Base-by-base conservation (phyloP, 805 yeast species). In the Aciculoconidium aculeatum region DNA sequence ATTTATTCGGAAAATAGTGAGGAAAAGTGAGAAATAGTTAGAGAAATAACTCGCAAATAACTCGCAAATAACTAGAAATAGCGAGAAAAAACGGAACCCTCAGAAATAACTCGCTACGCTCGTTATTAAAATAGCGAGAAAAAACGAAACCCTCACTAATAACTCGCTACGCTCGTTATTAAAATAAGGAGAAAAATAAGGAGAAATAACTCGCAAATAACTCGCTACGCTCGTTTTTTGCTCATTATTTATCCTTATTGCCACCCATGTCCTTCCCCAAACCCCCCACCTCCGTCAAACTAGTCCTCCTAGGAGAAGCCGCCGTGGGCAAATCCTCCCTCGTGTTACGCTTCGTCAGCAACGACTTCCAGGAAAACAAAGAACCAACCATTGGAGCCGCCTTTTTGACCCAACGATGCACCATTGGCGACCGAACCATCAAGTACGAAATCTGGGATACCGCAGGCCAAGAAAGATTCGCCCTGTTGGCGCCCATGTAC, bases 331-430 rank as follows among this genome's bases (percentile, higher is more conserved):
- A 90, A 53, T 85, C 95, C 4, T 85, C 95, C 5, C 69, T 90
- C 17, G 97, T 90, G 19, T 68, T 90, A 42, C 71, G 97, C 42
- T 90, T 90, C 58, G 97, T 90, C 23, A 78, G 87, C 40, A 86
- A 90, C 56, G 96, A 90, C 51, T 90, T 90, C 59, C 95, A 92
- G 55, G 97, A 88, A 55, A 88, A 90, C 58, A 88, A 90, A 53
- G 97, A 90, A 49, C 96, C 96, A 13, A 90, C 98, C 2, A 90
- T 90, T 44, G 98, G 98, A 10, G 98, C 98, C 4, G 97, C 97
- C 3, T 90, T 90, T 51, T 65, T 90, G 34, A 90, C 98, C 21
- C 97, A 90, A 54, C 77, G 94, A 49, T 88, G 95, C 51, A 76
- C 84, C 13, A 80, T 92, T 49, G 83, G 92, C 28, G 81, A 79